Evolutionary conservation across 1,284 basidiomycete species (phyloP).

Genomic region (Ustilago crameri): DNA sequence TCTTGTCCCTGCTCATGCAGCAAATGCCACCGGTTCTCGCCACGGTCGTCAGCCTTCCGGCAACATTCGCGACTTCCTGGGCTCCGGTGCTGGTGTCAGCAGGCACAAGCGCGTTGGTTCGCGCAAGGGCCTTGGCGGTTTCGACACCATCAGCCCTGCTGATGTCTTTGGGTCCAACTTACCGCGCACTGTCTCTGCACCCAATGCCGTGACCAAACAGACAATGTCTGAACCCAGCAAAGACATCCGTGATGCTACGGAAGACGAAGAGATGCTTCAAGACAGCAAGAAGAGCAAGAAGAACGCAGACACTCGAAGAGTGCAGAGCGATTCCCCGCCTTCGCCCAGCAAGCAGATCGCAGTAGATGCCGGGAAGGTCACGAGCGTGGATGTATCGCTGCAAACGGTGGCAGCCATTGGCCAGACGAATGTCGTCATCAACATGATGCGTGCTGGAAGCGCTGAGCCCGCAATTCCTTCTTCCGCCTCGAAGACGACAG

Average conservation of each 20-base stretch:
- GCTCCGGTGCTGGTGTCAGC: constrained; percentile 13
- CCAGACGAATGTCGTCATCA: constrained; percentile 9
- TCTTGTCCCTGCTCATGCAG: constrained; percentile 49
- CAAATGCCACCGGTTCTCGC: constrained; percentile 23
- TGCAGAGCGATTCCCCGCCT: constrained; percentile 41
- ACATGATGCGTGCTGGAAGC: constrained; percentile 16
- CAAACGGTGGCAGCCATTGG: constrained; percentile 15
- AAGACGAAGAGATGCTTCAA: constrained; percentile 6
- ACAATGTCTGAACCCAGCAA: constrained; percentile 41
- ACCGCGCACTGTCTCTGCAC: constrained; percentile 33
- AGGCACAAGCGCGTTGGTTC: constrained; percentile 37
- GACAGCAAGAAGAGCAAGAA: constrained; percentile 41
- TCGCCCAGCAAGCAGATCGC: constrained; percentile 33
- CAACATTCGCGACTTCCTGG: constrained; percentile 40
- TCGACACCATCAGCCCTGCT: constrained; percentile 64
- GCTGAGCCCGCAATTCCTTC: constrained; percentile 17
- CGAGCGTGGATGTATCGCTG: constrained; percentile 1
- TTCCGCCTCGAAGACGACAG: constrained; percentile 6
- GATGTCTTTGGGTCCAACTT: constrained; percentile 60
- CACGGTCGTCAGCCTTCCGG: constrained; percentile 34
- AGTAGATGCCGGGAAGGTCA: constrained; percentile 1
- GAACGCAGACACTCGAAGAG: constrained; percentile 19
- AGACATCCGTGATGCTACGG: constrained; percentile 20
- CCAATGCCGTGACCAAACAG: constrained; percentile 20
- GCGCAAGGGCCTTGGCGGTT: constrained; percentile 20